phyloP scores from a whole-genome alignment of 768 basidiomycete species.

The Tephrocybe sp. region DNA sequence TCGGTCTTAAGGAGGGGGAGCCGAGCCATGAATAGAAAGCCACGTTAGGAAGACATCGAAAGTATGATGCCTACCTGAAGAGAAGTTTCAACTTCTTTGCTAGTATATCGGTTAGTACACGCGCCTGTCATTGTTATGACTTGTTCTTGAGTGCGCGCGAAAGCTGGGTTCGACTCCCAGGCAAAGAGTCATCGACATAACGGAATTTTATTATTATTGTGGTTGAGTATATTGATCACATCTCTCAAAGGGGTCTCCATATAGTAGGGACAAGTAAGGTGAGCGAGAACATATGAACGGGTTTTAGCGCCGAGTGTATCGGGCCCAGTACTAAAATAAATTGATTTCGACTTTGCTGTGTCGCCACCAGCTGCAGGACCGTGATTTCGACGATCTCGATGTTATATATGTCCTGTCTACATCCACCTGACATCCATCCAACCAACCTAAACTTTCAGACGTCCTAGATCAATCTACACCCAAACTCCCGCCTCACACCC shows the following conservation, averaged over 20 bases:
- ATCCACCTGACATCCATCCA: neutral
- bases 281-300: too few relatives aligned
- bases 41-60: neutral
- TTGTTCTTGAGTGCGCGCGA: slow-evolving; percentile 10
- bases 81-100: slow-evolving; percentile 2
- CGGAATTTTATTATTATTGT: too few relatives aligned
- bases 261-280: too few relatives aligned
- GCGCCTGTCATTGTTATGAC: slow-evolving; percentile 12
- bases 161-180: slow-evolving; percentile 19
- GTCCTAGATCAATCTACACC: slow-evolving; percentile 45
- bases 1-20: too few relatives aligned
- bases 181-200: slow-evolving; percentile 7
- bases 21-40: neutral
- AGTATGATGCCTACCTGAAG: neutral
- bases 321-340: too few relatives aligned
- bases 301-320: too few relatives aligned
- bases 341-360: too few relatives aligned
- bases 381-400: slow-evolving; percentile 73
- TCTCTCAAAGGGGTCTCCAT: too few relatives aligned
- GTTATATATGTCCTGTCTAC: slow-evolving; percentile 26
- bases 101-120: slow-evolving; percentile 18
- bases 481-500: slow-evolving; percentile 23
- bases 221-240: too few relatives aligned
- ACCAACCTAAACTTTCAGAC: slow-evolving; percentile 27
- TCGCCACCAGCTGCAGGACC: too few relatives aligned